Conservation (phyloP, 345 rosid species). For the Citrus trifoliata region DNA sequence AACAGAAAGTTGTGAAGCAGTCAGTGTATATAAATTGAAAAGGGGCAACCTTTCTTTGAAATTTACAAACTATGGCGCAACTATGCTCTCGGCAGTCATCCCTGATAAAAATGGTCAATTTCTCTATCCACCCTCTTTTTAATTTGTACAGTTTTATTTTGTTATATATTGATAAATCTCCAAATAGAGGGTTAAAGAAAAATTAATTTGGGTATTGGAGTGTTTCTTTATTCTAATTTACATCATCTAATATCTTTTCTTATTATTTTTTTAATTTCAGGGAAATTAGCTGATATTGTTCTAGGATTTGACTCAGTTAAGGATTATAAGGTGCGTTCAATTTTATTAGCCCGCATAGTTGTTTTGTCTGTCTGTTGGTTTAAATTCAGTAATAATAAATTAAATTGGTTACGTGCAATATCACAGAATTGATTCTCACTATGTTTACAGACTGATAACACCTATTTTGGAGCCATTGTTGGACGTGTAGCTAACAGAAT, state of each 20-base stretch:
- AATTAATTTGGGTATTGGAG: no score
- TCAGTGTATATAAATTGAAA: constrained; percentile 33
- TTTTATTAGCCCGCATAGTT: not conserved
- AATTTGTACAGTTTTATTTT: no score
- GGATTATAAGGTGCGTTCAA: constrained; percentile 40
- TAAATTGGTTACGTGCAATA: no score
- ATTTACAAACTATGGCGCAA: constrained; percentile 67
- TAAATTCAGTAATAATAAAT: no score
- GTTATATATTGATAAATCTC: no score
- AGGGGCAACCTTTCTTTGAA: constrained; percentile 37
- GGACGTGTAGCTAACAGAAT: constrained; percentile 93
- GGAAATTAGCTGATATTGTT: constrained; percentile 48
- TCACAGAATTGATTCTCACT: no score
- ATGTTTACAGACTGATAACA: constrained; percentile 49
- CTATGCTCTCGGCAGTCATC: constrained; percentile 47
- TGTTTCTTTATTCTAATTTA: not conserved
- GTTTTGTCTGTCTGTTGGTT: no score
- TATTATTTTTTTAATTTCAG: constrained; percentile 18
- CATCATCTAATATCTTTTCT: not conserved
- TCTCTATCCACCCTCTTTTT: not conserved
- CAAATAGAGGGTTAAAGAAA: no score
- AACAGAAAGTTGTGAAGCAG: constrained; percentile 3
- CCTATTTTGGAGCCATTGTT: constrained; percentile 77
- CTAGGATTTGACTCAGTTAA: constrained; percentile 46
- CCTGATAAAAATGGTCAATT: constrained; percentile 55